A percentile compares a stretch with the other conserved stretches of the same genome.
Conservation (phyloP, 1,139 yeast species). For the Protomyces inundatus region DNA sequence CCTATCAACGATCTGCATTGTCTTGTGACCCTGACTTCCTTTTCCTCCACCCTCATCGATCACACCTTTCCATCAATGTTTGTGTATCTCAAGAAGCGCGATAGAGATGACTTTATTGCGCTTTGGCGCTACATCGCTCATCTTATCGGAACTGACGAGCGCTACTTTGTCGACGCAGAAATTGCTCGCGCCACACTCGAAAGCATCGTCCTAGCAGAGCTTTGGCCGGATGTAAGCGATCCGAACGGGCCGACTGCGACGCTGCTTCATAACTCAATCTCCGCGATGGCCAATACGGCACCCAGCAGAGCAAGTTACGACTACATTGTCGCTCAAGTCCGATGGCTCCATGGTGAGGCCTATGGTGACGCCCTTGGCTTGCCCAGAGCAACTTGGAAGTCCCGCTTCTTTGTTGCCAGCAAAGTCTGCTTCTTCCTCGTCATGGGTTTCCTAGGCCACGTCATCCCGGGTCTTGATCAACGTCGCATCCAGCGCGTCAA, state of each 20-base stretch:
- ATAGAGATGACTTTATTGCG: slow-evolving; percentile 24
- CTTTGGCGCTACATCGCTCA: slow-evolving; percentile 24
- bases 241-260: slow-evolving; percentile 4
- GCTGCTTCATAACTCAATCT: slow-evolving; percentile 13
- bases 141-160: slow-evolving; percentile 20
- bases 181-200: slow-evolving; percentile 24
- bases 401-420: slow-evolving; percentile 12
- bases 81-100: slow-evolving; percentile 11
- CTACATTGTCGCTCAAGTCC: slow-evolving; percentile 23
- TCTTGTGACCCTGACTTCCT: slow-evolving; percentile 18
- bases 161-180: slow-evolving; percentile 12
- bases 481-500: slow-evolving; percentile 18
- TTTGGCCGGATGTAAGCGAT: slow-evolving; percentile 10
- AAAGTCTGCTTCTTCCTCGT: slow-evolving; percentile 23
- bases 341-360: slow-evolving; percentile 19
- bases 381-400: slow-evolving; percentile 1
- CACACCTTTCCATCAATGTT: slow-evolving; percentile 22
- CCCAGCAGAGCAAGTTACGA: slow-evolving; percentile 19
- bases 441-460: slow-evolving; percentile 18
- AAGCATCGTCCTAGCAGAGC: slow-evolving; percentile 17
- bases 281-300: slow-evolving; percentile 17
- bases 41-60: slow-evolving; percentile 16
- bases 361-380: slow-evolving; percentile 13
- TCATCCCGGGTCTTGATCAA: slow-evolving; percentile 18
- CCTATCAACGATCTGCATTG: slow-evolving; percentile 22